phyloP scores from a whole-genome alignment of 2,329 filamentous ascomycete species.

The Ophiostoma sp. region DNA sequence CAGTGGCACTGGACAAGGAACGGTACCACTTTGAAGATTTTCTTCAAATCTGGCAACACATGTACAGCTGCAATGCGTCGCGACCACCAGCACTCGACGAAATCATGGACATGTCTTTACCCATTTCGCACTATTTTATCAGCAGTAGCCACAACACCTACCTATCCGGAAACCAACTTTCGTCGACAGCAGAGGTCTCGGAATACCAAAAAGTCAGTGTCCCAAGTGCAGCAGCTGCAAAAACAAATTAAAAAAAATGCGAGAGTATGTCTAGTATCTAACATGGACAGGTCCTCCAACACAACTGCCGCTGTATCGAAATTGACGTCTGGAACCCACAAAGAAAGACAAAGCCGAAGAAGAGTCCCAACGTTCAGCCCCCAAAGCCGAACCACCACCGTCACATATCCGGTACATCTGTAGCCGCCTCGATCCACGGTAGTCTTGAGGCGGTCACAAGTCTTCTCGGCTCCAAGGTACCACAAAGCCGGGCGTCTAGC shows the following conservation, averaged over 20 bases:
- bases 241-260: too few species aligned
- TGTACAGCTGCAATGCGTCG: constrained; percentile 42
- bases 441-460: constrained; percentile 33
- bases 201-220: constrained; percentile 64
- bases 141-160: constrained; percentile 96
- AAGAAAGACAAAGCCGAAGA: constrained; percentile 38
- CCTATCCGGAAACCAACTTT: constrained; percentile 77
- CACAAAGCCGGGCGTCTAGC: constrained; percentile 41
- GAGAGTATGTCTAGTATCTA: background rate
- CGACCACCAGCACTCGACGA: constrained; percentile 34
- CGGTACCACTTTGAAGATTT: constrained; percentile 47
- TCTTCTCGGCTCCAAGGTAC: constrained; percentile 27
- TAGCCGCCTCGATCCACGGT: constrained; percentile 38
- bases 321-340: constrained; percentile 88
- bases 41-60: constrained; percentile 44
- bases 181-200: constrained; percentile 68
- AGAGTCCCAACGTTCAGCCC: constrained; percentile 32
- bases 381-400: constrained; percentile 38
- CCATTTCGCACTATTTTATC: constrained; percentile 86
- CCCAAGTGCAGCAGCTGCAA: background rate
- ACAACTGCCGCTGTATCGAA: constrained; percentile 84
- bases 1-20: constrained; percentile 37
- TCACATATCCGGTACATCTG: constrained; percentile 40
- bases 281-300: constrained; percentile 56
- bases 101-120: constrained; percentile 56